Percentiles rank a stretch among this genome's conserved stretches.
Conservation (phyloP, 768 basidiomycete genomes). For the Pleurotus ostreatus region DNA sequence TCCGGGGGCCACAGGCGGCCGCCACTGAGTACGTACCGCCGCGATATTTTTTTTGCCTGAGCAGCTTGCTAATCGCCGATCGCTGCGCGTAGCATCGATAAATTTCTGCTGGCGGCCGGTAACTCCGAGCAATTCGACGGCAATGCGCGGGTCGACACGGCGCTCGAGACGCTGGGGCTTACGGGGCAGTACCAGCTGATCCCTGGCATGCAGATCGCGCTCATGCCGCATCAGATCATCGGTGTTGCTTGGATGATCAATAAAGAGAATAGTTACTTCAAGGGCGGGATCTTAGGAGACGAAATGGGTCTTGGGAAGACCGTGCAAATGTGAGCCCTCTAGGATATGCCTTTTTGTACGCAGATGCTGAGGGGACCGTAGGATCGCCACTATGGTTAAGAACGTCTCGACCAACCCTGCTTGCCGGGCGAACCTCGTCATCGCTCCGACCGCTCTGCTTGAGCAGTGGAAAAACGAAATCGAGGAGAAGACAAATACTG, state of each 20-base stretch:
- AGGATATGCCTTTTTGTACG: neutral
- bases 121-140: constrained; percentile 58
- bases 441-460: constrained; percentile 63
- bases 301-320: constrained; percentile 63
- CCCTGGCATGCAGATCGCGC: constrained; percentile 53
- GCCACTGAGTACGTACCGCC: constrained; percentile 42
- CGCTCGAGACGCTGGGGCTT: constrained; percentile 50
- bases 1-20: constrained; percentile 40
- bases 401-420: constrained; percentile 46
- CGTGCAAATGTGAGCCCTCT: constrained; percentile 38
- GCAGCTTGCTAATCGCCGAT: constrained; percentile 4
- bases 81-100: constrained; percentile 37
- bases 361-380: constrained; percentile 16
- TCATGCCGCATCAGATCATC: constrained; percentile 71
- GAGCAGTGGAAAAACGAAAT: constrained; percentile 65
- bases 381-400: constrained; percentile 56
- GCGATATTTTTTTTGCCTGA: neutral
- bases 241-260: constrained; percentile 61
- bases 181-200: constrained; percentile 40
- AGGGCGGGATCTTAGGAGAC: constrained; percentile 49
- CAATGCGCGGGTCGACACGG: constrained; percentile 54
- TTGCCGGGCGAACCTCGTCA: constrained; percentile 62
- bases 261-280: constrained; percentile 34
- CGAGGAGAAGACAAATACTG: constrained; percentile 49
- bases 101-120: constrained; percentile 51